These are phyloP conservation scores for Myotisia sp. DNA, from an alignment of 2,329 filamentous ascomycete genomes.

Conservation along the genomic window DNA sequence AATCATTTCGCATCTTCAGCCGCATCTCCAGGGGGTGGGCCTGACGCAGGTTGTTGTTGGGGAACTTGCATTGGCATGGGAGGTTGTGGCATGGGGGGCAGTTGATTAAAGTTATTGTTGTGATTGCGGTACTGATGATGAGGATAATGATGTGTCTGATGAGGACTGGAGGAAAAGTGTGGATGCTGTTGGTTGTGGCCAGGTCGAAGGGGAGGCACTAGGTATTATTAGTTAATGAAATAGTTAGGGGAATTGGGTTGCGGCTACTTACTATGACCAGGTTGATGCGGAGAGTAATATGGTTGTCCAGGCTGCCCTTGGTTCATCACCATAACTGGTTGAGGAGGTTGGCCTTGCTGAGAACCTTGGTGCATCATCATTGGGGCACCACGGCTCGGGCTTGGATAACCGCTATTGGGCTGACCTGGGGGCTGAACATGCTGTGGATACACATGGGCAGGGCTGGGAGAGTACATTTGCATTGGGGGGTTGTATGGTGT, in stretches of 20 bases:
- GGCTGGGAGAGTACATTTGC: conserved; percentile 65
- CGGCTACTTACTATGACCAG: conserved; percentile 54
- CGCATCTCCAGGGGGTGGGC: conserved; percentile 28
- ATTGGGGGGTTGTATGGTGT: conserved; percentile 55
- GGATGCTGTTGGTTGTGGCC: conserved; percentile 47
- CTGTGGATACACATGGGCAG: conserved; percentile 53
- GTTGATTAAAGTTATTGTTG: conserved; percentile 26
- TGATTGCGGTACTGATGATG: conserved; percentile 42
- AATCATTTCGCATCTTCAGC: conserved; percentile 38
- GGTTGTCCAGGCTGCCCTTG: conserved; percentile 63
- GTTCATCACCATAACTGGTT: conserved; percentile 60
- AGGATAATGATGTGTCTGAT: conserved; percentile 49
- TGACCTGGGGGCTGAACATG: conserved; percentile 35
- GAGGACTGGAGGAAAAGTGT: conserved; percentile 52
- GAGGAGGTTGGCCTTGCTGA: conserved; percentile 64
- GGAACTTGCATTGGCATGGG: conserved; percentile 20
- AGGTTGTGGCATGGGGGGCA: conserved; percentile 32
- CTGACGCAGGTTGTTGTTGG: conserved; percentile 20
- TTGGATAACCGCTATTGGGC: conserved; percentile 65
- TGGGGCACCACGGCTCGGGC: conserved; percentile 67
- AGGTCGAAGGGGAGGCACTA: conserved; percentile 46
- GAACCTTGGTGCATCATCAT: conserved; percentile 95
- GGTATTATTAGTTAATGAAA: conserved; percentile 20
- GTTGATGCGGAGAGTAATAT: conserved; percentile 55
- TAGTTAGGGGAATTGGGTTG: conserved; percentile 19